phyloP scores from a whole-genome alignment of 208 protist species.

The Crithidia bombi region DNA sequence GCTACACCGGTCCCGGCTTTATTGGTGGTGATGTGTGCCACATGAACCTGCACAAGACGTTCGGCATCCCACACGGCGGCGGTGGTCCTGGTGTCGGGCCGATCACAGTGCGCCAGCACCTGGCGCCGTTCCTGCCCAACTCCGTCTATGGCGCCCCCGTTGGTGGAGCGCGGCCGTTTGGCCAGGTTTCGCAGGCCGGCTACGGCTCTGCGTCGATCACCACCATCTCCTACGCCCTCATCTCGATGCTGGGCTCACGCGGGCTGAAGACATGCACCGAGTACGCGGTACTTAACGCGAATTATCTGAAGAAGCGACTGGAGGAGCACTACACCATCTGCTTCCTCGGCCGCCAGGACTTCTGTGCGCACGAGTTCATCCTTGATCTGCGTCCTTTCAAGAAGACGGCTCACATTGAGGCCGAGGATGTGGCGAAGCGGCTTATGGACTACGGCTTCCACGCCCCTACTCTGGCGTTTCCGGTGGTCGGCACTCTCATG shows the following conservation, averaged over 20 bases:
- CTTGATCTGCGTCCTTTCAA: conserved; percentile 95
- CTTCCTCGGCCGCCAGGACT: conserved; percentile 84
- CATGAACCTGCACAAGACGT: conserved; percentile 99
- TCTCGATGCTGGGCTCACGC: conserved; percentile 94
- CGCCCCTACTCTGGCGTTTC: conserved; percentile 96
- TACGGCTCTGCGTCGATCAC: conserved; percentile 95
- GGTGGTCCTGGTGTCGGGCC: conserved; percentile 98
- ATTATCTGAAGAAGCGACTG: conserved; percentile 97
- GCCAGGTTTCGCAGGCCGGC: conserved; percentile 93
- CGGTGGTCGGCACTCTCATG: conserved; percentile 94
- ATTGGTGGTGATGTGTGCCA: conserved; percentile 98
- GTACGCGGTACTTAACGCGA: conserved; percentile 98
- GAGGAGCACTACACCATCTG: conserved; percentile 95
- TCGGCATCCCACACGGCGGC: conserved; percentile 96
- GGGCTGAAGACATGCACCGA: conserved; percentile 93
- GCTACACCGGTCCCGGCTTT: conserved; percentile 94
- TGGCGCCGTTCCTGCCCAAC: conserved; percentile 93
- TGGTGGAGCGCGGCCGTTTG: conserved; percentile 79
- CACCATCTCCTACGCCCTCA: conserved; percentile 96
- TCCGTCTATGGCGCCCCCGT: conserved; percentile 67
- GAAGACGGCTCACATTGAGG: conserved; percentile 92
- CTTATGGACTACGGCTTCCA: conserved; percentile 98
- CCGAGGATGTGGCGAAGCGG: conserved; percentile 98
- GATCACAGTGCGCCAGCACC: conserved; percentile 94
- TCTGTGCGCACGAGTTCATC: conserved; percentile 98